phyloP scores from a whole-genome alignment of 805 yeast species.

The Gaillardinia entomophila region DNA sequence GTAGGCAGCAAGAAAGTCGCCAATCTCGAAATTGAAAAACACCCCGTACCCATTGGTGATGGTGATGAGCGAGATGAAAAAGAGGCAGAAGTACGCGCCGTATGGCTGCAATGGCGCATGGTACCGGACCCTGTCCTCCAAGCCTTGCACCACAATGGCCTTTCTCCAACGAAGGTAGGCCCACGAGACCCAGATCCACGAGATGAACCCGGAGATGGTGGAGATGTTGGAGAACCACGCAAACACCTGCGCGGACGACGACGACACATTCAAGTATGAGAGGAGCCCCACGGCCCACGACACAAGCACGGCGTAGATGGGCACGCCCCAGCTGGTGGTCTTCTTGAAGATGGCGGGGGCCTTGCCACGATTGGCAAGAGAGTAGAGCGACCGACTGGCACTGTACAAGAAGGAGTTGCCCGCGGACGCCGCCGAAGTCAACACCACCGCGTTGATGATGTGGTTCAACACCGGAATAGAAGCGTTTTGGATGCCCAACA shows the following conservation, averaged over 20 bases:
- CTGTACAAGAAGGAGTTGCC: slow-evolving; percentile 55
- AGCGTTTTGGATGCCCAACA: slow-evolving; percentile 70
- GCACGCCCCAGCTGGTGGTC: slow-evolving; percentile 41
- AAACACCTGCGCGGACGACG: slow-evolving; percentile 49
- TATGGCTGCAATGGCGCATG: slow-evolving; percentile 52
- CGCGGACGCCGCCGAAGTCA: slow-evolving; percentile 53
- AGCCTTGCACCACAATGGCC: slow-evolving; percentile 49
- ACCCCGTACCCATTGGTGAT: slow-evolving; percentile 72
- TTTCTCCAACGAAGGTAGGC: slow-evolving; percentile 60
- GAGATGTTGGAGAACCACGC: slow-evolving; percentile 62
- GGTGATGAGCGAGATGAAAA: slow-evolving; percentile 46
- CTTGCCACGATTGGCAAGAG: slow-evolving; percentile 45
- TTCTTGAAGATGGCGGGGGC: slow-evolving; percentile 38
- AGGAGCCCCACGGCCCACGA: slow-evolving; percentile 38
- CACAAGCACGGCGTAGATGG: slow-evolving; percentile 25
- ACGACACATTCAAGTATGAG: slow-evolving; percentile 50
- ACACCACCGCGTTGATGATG: slow-evolving; percentile 71
- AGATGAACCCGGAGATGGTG: slow-evolving; percentile 60
- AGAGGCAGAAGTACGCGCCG: slow-evolving; percentile 50
- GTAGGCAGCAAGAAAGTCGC: slow-evolving; percentile 68
- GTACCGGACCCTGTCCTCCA: slow-evolving; percentile 54
- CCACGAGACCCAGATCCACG: slow-evolving; percentile 51
- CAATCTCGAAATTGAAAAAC: slow-evolving; percentile 50
- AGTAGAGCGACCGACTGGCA: slow-evolving; percentile 58
- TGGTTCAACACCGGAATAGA: slow-evolving; percentile 65